Evolutionary conservation across 140 eudicot genomes (phyloP), one percentile per base, ranked within the genome.

Genomic region (Stevia rebaudiana): DNA sequence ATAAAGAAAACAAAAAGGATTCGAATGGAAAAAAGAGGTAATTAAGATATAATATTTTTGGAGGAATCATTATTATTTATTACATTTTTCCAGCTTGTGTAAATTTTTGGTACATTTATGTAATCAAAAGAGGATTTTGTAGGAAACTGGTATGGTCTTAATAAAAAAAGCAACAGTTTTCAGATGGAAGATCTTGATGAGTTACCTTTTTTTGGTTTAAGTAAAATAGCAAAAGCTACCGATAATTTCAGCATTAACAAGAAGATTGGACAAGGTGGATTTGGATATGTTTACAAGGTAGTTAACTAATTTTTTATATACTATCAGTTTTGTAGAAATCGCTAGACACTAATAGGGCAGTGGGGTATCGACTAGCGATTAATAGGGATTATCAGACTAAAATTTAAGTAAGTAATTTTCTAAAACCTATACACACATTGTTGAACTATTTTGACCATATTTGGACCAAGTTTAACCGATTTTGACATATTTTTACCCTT

Each of bases 231-330:
- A 3, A 43, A 52, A 66, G 77, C 71, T 42, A 72, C 72, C 3
- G 11, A 52, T 72, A 53, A 53, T 24, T 63, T 63, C 50, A 54
- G 39, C 77, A 42, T 52, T 33, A 19, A 30, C 40, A 52, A 72
- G 7, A 63, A 63, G 65, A 72, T 72, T 51, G 71, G 77, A 19
- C 65, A 72, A 72, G 77, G 77, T 63, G 77, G 71, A 12, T 63
- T 72, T 39, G 71, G 77, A 12, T 58, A 49, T 11, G 71, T 72
- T 53, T 72, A 51, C 15, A 63, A 63, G 77, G 65, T 63, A 63
- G n/a, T n/a, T n/a, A 28, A 28, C 33, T 28, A 28, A 18, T 60
- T 40, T 9, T 49, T 36, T 44, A 13, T 1, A 54, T 4, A n/a
- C n/a, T n/a, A n/a, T n/a, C n/a, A n/a, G n/a, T n/a, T n/a, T n/a